Evolutionary conservation across 139 green algal species (phyloP).

Genomic region (Picochlorum sp.): DNA sequence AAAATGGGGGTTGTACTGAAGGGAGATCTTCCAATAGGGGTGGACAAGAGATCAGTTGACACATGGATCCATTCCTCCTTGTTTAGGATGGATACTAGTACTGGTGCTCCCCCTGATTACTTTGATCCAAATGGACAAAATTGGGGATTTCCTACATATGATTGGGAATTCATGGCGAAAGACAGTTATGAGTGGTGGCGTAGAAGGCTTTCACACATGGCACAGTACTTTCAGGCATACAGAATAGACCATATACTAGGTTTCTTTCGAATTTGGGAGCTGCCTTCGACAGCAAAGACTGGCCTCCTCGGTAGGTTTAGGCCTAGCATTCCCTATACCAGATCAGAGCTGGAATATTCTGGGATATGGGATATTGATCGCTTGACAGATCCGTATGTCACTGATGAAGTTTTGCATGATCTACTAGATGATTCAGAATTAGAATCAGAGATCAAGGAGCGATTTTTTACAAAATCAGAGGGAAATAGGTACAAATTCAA

Average conservation of each 20-base stretch:
- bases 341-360: slow-evolving; percentile 64
- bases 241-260: slow-evolving; percentile 96
- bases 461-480: slow-evolving; percentile 41
- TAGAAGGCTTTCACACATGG: slow-evolving; percentile 58
- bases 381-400: slow-evolving; percentile 42
- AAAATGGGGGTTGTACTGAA: slow-evolving; percentile 72
- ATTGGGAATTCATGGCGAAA: slow-evolving; percentile 89
- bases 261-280: slow-evolving; percentile 98
- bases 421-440: slow-evolving; percentile 40
- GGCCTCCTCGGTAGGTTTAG: slow-evolving; percentile 78
- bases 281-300: slow-evolving; percentile 54
- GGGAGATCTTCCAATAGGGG: slow-evolving; percentile 93
- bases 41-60: slow-evolving; percentile 89
- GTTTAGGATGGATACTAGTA: slow-evolving; percentile 82
- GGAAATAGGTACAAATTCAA: slow-evolving; percentile 28
- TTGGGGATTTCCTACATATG: slow-evolving; percentile 97
- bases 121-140: slow-evolving; percentile 81
- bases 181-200: slow-evolving; percentile 86
- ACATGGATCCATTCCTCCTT: slow-evolving; percentile 74
- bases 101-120: slow-evolving; percentile 81
- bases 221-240: slow-evolving; percentile 88
- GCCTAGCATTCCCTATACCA: slow-evolving; percentile 55
- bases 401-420: slow-evolving; percentile 24
- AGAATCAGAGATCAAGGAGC: slow-evolving; percentile 28
- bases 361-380: slow-evolving; percentile 85